Evolutionary conservation across 2,329 filamentous ascomycete species (phyloP), one percentile per base, ranked within the genome.

Genomic region (Claviceps maximensis): DNA sequence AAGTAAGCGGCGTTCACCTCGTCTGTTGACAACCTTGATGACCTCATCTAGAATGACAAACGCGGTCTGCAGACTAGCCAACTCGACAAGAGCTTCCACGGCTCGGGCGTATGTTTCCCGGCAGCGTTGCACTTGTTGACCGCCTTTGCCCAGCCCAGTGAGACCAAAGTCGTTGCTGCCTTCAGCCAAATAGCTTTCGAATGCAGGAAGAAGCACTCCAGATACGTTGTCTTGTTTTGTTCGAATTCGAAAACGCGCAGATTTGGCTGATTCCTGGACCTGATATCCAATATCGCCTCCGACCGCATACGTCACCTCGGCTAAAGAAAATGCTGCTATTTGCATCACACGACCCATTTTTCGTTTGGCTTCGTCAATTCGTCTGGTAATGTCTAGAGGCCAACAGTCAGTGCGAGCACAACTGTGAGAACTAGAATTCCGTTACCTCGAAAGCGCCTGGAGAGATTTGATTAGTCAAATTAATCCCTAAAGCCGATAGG

Each of bases 311-410:
- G 89, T 95, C 53, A 98, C 93, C 73, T 97, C 93, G 55, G 93
- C 93, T 19, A 98, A 79, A 45, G 91, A 97, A 73, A 98, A 97
- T 47, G 93, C 90, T 42, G 93, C 93, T 65, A 98, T 95, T 70
- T 97, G 91, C 93, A 98, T 98, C 40, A 98, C 93, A 36, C 91
- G 82, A 54, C 93, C 93, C 91, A 98, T 98, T 76, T 98, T 98
- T 62, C 90, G 87, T 73, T 98, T 98, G 44, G 93, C 93, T 70
- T 98, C 93, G 74, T 98, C 91, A 71, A 98, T 98, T 65, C 93
- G 86, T 68, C 84, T 83, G 49, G 93, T 96, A 64, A 98, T 98
- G 64, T 98, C 93, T 88, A 67, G 38, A 13, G 31, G 19, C 21
- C 10, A 27, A 38, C 41, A 15, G 19, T 41, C 51, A 49, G 56